phyloP scores from a whole-genome alignment of 2,329 filamentous ascomycete genomes.

The Pseudogymnoascus verrucosus region DNA sequence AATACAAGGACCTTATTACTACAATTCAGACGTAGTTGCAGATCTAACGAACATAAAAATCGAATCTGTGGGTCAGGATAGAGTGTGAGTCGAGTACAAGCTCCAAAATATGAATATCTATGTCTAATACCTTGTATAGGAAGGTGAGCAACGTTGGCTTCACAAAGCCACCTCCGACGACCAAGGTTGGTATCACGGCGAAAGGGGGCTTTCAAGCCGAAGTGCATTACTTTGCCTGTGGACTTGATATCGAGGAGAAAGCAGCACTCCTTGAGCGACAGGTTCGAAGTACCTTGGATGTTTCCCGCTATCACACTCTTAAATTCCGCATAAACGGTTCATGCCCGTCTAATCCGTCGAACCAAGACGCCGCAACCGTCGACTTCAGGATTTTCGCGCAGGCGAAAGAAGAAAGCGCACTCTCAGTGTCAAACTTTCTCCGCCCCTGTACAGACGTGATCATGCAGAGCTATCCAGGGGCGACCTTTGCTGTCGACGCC shows the following conservation, averaged over 20 bases:
- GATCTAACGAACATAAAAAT: constrained; percentile 30
- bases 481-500: constrained; percentile 32
- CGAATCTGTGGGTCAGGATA: constrained; percentile 33
- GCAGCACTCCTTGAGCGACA: constrained; percentile 36
- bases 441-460: constrained; percentile 34
- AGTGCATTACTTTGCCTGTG: constrained; percentile 36
- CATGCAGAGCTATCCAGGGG: constrained; percentile 35
- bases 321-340: constrained; percentile 31
- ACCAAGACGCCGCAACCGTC: constrained; percentile 42
- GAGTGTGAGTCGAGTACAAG: constrained; percentile 17
- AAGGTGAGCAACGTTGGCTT: constrained; percentile 24
- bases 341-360: constrained; percentile 31
- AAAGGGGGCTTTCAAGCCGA: constrained; percentile 39
- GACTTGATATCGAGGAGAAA: constrained; percentile 37
- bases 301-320: constrained; percentile 27
- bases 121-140: constrained; percentile 19
- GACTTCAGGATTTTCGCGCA: constrained; percentile 40
- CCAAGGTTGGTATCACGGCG: constrained; percentile 37
- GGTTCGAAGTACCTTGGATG: constrained; percentile 30
- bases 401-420: constrained; percentile 30
- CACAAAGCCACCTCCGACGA: constrained; percentile 27
- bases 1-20: constrained; percentile 32
- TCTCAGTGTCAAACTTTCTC: constrained; percentile 32
- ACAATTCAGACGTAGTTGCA: constrained; percentile 29
- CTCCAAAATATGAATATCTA: constrained; percentile 24